phyloP scores from a whole-genome alignment of 1,139 yeast genomes.

The Suhomyces ambrosiae region DNA sequence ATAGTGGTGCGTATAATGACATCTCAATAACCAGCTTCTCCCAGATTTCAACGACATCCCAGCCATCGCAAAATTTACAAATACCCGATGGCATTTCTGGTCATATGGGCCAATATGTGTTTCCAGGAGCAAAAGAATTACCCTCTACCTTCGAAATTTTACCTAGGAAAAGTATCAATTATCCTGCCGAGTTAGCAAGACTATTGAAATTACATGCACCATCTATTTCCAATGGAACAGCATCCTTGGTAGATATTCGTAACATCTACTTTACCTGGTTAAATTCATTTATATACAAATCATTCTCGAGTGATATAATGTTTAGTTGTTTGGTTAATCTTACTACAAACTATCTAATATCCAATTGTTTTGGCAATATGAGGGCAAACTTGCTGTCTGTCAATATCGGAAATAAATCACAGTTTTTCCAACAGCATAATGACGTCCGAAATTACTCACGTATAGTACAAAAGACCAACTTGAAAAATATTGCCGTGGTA shows the following conservation, averaged over 20 bases:
- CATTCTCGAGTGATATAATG: constrained; percentile 30
- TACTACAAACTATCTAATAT: constrained; percentile 43
- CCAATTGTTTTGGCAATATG: constrained; percentile 31
- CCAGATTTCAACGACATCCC: too few relatives aligned
- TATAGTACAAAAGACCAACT: constrained; percentile 12
- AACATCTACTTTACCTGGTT: constrained; percentile 39
- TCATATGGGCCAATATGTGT: too few relatives aligned
- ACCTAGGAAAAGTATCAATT: constrained; percentile 19
- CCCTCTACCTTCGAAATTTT: constrained; percentile 4
- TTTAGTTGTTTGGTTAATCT: constrained; percentile 43
- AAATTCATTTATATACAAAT: constrained; percentile 33
- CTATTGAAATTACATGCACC: constrained; percentile 16
- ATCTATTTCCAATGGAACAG: constrained; percentile 29
- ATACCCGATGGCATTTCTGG: too few relatives aligned
- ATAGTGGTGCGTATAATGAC: constrained; percentile 9
- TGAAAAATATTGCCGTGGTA: constrained; percentile 31
- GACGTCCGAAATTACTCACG: constrained; percentile 4
- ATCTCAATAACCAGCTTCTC: neutral
- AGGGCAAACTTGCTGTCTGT: too few relatives aligned
- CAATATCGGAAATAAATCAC: neutral
- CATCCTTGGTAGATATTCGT: constrained; percentile 34
- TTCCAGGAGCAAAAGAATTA: constrained; percentile 14
- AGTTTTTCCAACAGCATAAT: constrained; percentile 8
- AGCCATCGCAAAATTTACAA: too few relatives aligned
- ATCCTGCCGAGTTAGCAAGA: constrained; percentile 11